A percentile compares a stretch with the other conserved stretches of the same genome.
phyloP scores from a whole-genome alignment of 257 asterid species.

The Lavandula angustifolia region DNA sequence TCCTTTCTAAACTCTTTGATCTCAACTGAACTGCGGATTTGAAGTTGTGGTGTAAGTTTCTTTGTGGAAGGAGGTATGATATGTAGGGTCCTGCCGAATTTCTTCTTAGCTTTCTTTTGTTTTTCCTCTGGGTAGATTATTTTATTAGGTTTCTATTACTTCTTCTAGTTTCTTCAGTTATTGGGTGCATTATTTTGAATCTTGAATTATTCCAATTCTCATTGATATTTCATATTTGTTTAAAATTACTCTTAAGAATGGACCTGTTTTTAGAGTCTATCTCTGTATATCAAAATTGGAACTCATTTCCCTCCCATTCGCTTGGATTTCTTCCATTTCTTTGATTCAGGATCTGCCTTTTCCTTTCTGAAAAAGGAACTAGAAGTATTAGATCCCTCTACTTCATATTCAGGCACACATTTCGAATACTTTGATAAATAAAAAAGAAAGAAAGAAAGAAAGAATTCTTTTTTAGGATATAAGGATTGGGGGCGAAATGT shows the following conservation, averaged over 20 bases:
- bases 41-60: too few relatives aligned
- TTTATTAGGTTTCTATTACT: background rate
- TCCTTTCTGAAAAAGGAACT: background rate
- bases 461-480: too few relatives aligned
- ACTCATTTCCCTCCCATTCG: background rate
- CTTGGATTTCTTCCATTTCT: background rate
- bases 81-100: background rate
- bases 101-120: background rate
- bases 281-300: background rate
- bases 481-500: constrained; percentile 10
- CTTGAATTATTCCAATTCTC: background rate
- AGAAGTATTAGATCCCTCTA: background rate
- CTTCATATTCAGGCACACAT: constrained; percentile 2
- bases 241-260: background rate
- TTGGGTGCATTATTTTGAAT: too few relatives aligned
- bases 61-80: background rate
- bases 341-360: background rate
- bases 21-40: background rate
- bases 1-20: background rate
- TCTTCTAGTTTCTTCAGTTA: background rate
- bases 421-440: background rate
- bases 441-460: too few relatives aligned
- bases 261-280: background rate
- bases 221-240: background rate
- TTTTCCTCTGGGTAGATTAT: background rate